phyloP scores from a whole-genome alignment of 192 early-diverging fungal species.

The Diversispora eburnea region DNA sequence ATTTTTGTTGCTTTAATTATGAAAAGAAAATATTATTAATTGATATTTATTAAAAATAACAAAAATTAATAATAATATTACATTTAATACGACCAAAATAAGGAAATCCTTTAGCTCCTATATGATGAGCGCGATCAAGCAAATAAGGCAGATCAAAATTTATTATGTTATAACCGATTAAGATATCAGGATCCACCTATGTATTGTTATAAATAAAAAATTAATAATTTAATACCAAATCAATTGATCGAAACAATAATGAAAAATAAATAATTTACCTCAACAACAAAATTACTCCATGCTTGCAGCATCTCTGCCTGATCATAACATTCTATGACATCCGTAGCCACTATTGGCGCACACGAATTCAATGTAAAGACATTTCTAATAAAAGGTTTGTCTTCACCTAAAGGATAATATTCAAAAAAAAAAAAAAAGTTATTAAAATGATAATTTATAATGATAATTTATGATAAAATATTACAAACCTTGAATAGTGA shows the following conservation, averaged over 20 bases:
- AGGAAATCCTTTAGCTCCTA: constrained; percentile 74
- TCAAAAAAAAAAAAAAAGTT: not conserved
- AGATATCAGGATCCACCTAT: constrained; percentile 83
- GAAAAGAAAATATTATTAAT: not conserved
- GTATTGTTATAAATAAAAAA: constrained; percentile 21
- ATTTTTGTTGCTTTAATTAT: constrained; percentile 47
- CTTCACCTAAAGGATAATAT: constrained; percentile 55
- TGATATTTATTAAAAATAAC: not conserved
- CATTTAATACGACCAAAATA: constrained; percentile 75
- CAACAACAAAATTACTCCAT: constrained; percentile 86
- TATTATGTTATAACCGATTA: constrained; percentile 95
- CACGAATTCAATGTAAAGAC: constrained; percentile 91
- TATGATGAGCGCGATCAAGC: constrained; percentile 78
- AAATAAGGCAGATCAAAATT: constrained; percentile 98
- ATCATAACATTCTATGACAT: constrained; percentile 73
- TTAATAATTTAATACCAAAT: not conserved
- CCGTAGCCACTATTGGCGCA: constrained; percentile 87
- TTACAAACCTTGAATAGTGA: constrained; percentile 74
- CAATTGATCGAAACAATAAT: not conserved
- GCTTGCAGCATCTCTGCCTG: constrained; percentile 74
- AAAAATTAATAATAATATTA: constrained; percentile 23
- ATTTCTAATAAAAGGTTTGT: constrained; percentile 87
- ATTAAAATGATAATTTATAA: not conserved
- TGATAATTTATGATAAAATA: not conserved
- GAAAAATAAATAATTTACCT: constrained; percentile 34